Base-by-base conservation (phyloP, 2,329 filamentous ascomycete species). In the Cytospora mali region DNA sequence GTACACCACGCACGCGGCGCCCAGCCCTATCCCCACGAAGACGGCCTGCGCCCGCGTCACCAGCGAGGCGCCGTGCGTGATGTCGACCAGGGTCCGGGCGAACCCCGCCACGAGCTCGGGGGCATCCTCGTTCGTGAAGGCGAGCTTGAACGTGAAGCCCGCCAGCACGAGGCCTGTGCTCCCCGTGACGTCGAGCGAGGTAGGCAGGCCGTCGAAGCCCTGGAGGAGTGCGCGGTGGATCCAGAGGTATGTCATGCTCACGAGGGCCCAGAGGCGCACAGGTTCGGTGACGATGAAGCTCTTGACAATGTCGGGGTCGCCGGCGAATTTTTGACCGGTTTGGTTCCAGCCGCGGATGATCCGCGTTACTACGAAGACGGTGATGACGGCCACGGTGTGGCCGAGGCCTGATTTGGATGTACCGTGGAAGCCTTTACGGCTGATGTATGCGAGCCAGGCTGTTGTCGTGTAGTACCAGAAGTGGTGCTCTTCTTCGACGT, bases 401-500 rank as follows among this genome's bases (percentile, higher is more conserved):
- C 69, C 69, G 6, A 66, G 68, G 29, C 73, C 76, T 9, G 64
- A 31, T 28, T 62, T 69, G 28, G 67, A 64, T 57, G 62, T 64
- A 51, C 65, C 73, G 64, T 51, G 46, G 51, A 80, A 76, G 70
- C 77, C 76, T 67, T 79, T 81, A 49, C 84, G 67, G 33, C 79
- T 80, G 14, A 89, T 76, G 31, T 81, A 78, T 1, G 80, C 75
- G 33, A 90, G 72, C 91, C 91, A 96, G 7, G 86, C 84, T 0
- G 89, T 88, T 0, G 89, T 84, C 1, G 86, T 77, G 93, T 94
- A 98, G 76, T 99, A 98, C 95, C 95, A 99, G 73, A 97, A 97
- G 68, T 98, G 92, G 55, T 99, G 95, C 74, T 99, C 95, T 76
- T 99, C 95, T 75, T 99, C 95, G 2, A 99, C 92, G 74, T 95